Base-by-base conservation (phyloP, 495 filamentous ascomycete genomes). In the Apodospora peruviana region DNA sequence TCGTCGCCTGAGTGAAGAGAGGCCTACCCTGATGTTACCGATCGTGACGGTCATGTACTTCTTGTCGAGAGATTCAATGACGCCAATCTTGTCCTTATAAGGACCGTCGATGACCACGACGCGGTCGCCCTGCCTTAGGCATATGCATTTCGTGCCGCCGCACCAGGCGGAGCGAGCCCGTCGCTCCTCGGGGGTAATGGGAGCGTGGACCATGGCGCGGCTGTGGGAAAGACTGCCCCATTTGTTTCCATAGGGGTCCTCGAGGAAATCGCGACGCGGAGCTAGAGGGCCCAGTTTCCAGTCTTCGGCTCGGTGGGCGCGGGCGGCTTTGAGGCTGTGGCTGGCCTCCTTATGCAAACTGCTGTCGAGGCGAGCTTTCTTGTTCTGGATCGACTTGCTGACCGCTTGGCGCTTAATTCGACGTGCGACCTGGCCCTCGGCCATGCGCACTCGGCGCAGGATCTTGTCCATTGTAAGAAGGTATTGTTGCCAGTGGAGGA, bases 51-150 rank as follows among this genome's bases (percentile, higher is more conserved):
- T 75, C 56, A 84, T 81, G 34, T 56, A 74, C 2, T 76, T 67
- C 17, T 59, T 60, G 49, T 85, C 70, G 29, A 95, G 72, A n/a
- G 64, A 55, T 40, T 46, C 58, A 23, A 96, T 79, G 24, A 68
- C 69, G 22, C 83, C 84, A 69, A 98, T 95, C 67, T 83, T 85
- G 48, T 89, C 88, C 71, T 83, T 85, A 52, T 91, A 86, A 48
- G 72, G 72, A 18, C 91, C 90, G 42, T 84, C 81, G 39, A 85
- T 68, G 25, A 95, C 62, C 29, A 89, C 87, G 24, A 95, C 87
- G 45, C 91, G 76, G 58, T 96, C 91, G 8, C 80, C 82, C 7
- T 66, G 59, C 14, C 72, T 77, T 53, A 96, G 74, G 47, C 85
- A 84, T 51, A 84, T 72, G 54, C 75, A 73, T 57, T 77, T 73